A percentile compares a stretch with the other conserved stretches of the same genome.
Evolutionary conservation across 805 yeast genomes (phyloP).

Genomic region (Saitoella complicata): DNA sequence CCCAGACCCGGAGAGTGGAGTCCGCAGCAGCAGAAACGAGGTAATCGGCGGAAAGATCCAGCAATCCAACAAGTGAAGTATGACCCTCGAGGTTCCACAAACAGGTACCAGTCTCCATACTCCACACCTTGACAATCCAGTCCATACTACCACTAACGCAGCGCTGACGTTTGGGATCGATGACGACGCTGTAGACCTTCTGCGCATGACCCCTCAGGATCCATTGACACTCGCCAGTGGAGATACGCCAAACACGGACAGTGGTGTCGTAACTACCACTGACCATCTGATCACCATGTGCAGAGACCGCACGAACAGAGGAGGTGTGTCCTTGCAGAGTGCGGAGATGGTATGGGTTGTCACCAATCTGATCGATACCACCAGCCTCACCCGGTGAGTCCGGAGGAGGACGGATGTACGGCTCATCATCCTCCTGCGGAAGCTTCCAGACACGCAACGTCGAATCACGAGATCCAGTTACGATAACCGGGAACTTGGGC

Average conservation of each 20-base stretch:
- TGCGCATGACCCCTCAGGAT: conserved; percentile 73
- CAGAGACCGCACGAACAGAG: conserved; percentile 75
- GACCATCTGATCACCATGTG: conserved; percentile 65
- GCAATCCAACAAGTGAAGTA: conserved; percentile 72
- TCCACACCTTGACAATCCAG: conserved; percentile 79
- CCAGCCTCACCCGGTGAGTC: conserved; percentile 5
- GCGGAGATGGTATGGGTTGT: conserved; percentile 50
- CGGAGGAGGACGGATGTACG: not conserved
- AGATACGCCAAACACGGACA: conserved; percentile 83
- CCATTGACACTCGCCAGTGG: conserved; percentile 54
- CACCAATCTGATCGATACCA: conserved; percentile 21
- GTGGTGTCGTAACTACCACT: conserved; percentile 86
- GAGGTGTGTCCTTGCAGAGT: conserved; percentile 61
- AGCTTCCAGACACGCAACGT: conserved; percentile 84
- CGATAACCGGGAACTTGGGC: conserved; percentile 52
- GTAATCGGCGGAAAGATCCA: conserved; percentile 57
- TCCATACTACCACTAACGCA: conserved; percentile 91
- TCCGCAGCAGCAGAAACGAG: conserved; percentile 95
- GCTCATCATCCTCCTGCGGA: not conserved
- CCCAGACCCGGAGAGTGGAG: conserved; percentile 82
- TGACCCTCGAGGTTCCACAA: conserved; percentile 69
- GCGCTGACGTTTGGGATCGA: conserved; percentile 57
- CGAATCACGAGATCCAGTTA: conserved; percentile 78
- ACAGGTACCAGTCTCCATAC: conserved; percentile 56
- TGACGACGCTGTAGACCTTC: conserved; percentile 73